Percentiles rank a stretch among this genome's conserved stretches.
phyloP scores from a whole-genome alignment of 192 early-diverging fungal genomes.

The Phycomyces blakesleeanus region DNA sequence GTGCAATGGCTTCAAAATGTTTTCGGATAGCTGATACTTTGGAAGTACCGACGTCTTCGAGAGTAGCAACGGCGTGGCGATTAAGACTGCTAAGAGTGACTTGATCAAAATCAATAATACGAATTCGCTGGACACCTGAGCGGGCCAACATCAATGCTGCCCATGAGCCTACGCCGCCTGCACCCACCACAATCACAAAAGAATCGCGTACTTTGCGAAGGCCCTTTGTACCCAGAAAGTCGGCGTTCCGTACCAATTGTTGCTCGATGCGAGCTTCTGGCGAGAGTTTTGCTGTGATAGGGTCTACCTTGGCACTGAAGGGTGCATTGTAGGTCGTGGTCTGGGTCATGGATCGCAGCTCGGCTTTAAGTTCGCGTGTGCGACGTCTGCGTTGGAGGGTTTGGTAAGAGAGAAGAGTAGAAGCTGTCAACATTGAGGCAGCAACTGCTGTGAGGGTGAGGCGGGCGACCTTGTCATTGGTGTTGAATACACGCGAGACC shows the following conservation, averaged over 20 bases:
- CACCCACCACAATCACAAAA: conserved; percentile 92
- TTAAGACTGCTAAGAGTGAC: conserved; percentile 93
- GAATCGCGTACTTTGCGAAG: conserved; percentile 66
- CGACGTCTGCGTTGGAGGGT: conserved; percentile 42
- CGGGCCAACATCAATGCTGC: conserved; percentile 89
- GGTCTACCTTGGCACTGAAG: not conserved
- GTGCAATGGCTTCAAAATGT: conserved; percentile 73
- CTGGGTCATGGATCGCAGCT: conserved; percentile 23
- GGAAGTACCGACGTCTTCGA: conserved; percentile 85
- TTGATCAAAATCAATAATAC: conserved; percentile 97
- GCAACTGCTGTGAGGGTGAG: conserved; percentile 53
- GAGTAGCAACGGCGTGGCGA: conserved; percentile 88
- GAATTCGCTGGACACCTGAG: conserved; percentile 79
- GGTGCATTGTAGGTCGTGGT: conserved; percentile 14
- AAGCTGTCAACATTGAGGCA: conserved; percentile 61
- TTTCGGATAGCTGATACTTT: conserved; percentile 75
- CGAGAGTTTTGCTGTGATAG: not conserved
- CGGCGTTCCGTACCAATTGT: conserved; percentile 82
- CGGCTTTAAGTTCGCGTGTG: conserved; percentile 53
- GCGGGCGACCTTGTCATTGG: conserved; percentile 14
- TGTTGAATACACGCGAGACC: not conserved
- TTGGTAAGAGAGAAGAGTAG: conserved; percentile 53
- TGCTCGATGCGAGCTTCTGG: conserved; percentile 51
- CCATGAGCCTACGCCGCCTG: conserved; percentile 92
- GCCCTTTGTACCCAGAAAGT: conserved; percentile 84